Percentiles rank a stretch among this genome's conserved stretches.
These are phyloP conservation scores for Pleurostoma richardsiae DNA, from an alignment of 2,329 filamentous ascomycete genomes.

Conservation along the genomic window DNA sequence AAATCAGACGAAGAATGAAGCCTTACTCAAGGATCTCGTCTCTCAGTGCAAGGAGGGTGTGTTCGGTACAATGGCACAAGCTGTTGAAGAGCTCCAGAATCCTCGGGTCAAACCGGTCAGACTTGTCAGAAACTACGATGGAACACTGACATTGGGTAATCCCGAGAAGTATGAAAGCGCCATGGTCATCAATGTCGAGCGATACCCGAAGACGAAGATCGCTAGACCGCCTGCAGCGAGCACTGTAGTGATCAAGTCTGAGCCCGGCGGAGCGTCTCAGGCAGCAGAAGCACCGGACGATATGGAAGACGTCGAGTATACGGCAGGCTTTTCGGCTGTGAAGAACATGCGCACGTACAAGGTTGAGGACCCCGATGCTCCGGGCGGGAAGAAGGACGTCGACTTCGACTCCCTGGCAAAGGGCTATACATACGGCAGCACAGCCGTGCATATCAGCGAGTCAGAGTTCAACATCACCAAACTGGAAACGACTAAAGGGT, in stretches of 20 bases:
- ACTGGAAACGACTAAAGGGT: conserved; percentile 67
- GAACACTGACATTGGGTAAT: conserved; percentile 74
- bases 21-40: conserved; percentile 57
- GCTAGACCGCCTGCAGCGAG: conserved; percentile 72
- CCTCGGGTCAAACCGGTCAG: conserved; percentile 73
- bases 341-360: conserved; percentile 75
- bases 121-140: conserved; percentile 75
- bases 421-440: conserved; percentile 89
- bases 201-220: conserved; percentile 81
- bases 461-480: conserved; percentile 87
- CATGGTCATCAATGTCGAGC: conserved; percentile 78
- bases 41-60: conserved; percentile 63
- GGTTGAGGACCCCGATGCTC: conserved; percentile 67
- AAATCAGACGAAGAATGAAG: conserved; percentile 66
- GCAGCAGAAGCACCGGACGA: conserved; percentile 45
- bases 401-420: conserved; percentile 81
- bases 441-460: conserved; percentile 82
- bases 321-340: conserved; percentile 59
- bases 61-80: conserved; percentile 82
- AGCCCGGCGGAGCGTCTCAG: conserved; percentile 39
- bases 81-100: conserved; percentile 71
- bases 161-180: conserved; percentile 67
- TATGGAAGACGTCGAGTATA: conserved; percentile 42
- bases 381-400: conserved; percentile 77
- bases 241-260: conserved; percentile 60